Percentiles rank a stretch among this genome's conserved stretches.
Evolutionary conservation across 2,329 filamentous ascomycete genomes (phyloP).

Genomic region (Taxawa tesnikishii): DNA sequence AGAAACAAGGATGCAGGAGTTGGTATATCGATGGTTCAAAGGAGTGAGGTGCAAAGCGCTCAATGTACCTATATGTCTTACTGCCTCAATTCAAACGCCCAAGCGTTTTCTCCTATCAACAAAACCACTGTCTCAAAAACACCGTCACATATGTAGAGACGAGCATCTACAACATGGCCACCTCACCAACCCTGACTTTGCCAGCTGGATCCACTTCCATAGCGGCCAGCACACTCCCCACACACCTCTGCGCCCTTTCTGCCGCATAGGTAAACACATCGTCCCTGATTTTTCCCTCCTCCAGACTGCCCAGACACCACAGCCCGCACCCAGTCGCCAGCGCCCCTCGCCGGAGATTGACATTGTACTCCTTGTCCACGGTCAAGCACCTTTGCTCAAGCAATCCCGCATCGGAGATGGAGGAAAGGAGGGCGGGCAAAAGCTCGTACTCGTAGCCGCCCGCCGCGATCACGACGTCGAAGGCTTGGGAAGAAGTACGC

Average conservation of each 20-base stretch:
- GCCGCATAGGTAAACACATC: slow-evolving; percentile 12
- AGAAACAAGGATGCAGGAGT: not conserved
- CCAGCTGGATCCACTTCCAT: slow-evolving; percentile 4
- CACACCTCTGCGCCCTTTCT: slow-evolving; percentile 10
- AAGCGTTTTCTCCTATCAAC: too few relatives aligned
- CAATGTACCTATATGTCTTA: not conserved
- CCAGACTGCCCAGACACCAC: slow-evolving; percentile 13
- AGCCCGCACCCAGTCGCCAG: slow-evolving; percentile 10
- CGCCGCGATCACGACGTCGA: slow-evolving; percentile 12
- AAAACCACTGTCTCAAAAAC: too few relatives aligned
- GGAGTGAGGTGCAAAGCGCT: too few relatives aligned
- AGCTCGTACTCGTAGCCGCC: slow-evolving; percentile 8
- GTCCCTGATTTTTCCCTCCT: slow-evolving; percentile 9
- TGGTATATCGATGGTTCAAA: not conserved
- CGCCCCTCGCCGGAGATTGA: slow-evolving; percentile 12
- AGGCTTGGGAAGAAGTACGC: slow-evolving; percentile 5
- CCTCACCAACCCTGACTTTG: slow-evolving; percentile 7
- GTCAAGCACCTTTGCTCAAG: slow-evolving; percentile 8
- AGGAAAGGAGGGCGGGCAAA: not conserved
- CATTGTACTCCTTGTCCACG: slow-evolving; percentile 12
- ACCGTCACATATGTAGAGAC: not conserved
- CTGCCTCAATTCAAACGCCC: not conserved
- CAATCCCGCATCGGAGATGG: slow-evolving; percentile 7
- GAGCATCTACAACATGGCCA: slow-evolving; percentile 11
- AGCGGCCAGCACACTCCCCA: slow-evolving; percentile 10